Conservation (phyloP, 2,329 filamentous ascomycete species). For the Orbilia ellipsospora region DNA sequence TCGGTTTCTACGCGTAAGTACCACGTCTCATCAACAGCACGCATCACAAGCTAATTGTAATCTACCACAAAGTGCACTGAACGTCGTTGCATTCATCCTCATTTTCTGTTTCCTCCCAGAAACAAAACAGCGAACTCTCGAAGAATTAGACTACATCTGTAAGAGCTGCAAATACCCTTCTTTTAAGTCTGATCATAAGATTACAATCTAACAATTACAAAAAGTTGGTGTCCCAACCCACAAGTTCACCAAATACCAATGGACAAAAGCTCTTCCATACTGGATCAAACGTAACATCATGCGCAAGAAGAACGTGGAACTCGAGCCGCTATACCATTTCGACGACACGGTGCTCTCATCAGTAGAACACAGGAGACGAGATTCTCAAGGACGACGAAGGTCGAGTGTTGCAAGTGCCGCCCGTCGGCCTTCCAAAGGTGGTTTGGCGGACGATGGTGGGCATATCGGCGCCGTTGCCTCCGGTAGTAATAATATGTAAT, state of each 20-base stretch:
- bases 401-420: conserved; percentile 24
- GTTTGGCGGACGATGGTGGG: neutral
- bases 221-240: conserved; percentile 70
- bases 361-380: conserved; percentile 37
- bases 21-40: neutral
- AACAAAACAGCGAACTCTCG: conserved; percentile 69
- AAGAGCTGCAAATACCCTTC: conserved; percentile 7
- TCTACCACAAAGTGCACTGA: conserved; percentile 63
- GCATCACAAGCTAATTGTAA: neutral
- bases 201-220: conserved; percentile 65
- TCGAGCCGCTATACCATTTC: conserved; percentile 68
- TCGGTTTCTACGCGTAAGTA: conserved; percentile 67
- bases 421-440: conserved; percentile 13
- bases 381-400: conserved; percentile 32
- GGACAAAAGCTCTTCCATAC: conserved; percentile 70
- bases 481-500: conserved; percentile 16
- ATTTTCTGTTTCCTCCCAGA: conserved; percentile 71
- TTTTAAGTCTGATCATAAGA: conserved; percentile 3
- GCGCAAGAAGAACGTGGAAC: conserved; percentile 64
- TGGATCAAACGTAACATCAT: conserved; percentile 72
- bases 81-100: conserved; percentile 68
- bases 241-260: conserved; percentile 70
- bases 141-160: conserved; percentile 68
- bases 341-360: conserved; percentile 59
- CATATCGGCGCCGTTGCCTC: neutral